Conservation (phyloP, 371 early-diverging fungal species). For the Rhizomucor miehei region DNA sequence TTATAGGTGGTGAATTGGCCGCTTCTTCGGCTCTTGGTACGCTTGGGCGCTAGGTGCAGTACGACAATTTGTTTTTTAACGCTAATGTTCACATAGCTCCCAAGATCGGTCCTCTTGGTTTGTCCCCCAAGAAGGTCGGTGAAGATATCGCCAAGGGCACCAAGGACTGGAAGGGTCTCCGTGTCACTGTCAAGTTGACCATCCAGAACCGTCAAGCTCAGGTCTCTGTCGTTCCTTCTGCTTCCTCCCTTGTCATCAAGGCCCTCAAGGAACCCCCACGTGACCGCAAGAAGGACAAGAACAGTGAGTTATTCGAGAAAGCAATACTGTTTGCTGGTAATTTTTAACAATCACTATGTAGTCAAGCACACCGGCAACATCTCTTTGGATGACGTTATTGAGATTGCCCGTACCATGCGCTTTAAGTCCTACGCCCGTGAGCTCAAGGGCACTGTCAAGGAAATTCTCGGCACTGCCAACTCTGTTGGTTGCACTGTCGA, state of each 20-base stretch:
- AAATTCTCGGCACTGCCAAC: conserved; percentile 98
- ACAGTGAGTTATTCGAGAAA: conserved; percentile 46
- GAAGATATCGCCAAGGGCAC: conserved; percentile 99
- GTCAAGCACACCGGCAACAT: conserved; percentile 95
- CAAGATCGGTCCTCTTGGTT: conserved; percentile 99
- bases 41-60: not conserved
- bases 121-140: conserved; percentile 99
- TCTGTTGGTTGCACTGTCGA: conserved; percentile 96
- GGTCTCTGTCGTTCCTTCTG: conserved; percentile 96
- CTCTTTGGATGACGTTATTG: conserved; percentile 89
- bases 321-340: not conserved
- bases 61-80: not conserved
- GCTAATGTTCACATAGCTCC: conserved; percentile 48
- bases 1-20: conserved; percentile 67
- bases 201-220: conserved; percentile 99
- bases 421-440: conserved; percentile 88
- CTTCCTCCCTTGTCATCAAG: conserved; percentile 97
- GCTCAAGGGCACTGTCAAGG: conserved; percentile 95
- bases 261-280: conserved; percentile 99
- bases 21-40: conserved; percentile 90
- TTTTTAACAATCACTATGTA: not conserved
- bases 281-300: conserved; percentile 99
- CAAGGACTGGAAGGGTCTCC: conserved; percentile 98
- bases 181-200: conserved; percentile 97
- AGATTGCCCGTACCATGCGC: conserved; percentile 96